Evolutionary conservation across 169 alveolate species (phyloP).

Genomic region (Plasmodium berghei): DNA sequence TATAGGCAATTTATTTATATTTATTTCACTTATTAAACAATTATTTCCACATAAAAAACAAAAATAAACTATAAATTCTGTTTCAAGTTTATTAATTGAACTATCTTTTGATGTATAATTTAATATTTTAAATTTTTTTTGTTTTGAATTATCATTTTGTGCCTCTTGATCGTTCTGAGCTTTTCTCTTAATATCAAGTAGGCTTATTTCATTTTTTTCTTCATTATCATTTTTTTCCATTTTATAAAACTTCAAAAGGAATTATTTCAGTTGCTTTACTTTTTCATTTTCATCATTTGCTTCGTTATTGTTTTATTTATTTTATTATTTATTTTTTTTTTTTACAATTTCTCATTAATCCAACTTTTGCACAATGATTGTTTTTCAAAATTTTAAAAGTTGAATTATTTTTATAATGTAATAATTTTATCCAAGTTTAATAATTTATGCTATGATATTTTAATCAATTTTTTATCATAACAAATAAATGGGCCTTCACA

Average conservation of each 20-base stretch:
- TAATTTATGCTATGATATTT: too few species aligned
- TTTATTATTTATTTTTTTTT: neutral
- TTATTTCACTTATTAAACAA: constrained; percentile 73
- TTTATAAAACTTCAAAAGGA: neutral
- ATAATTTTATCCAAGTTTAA: too few species aligned
- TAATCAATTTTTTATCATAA: too few species aligned
- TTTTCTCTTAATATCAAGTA: constrained; percentile 73
- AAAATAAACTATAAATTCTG: constrained; percentile 61
- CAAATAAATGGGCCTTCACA: too few species aligned
- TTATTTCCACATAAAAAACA: constrained; percentile 75
- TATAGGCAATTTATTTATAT: constrained; percentile 40
- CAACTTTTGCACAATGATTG: neutral
- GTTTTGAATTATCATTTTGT: constrained; percentile 47
- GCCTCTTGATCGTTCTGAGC: constrained; percentile 73
- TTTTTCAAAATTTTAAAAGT: too few species aligned
- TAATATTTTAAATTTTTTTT: constrained; percentile 54
- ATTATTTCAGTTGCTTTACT: neutral
- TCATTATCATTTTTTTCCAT: neutral
- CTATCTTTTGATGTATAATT: constrained; percentile 75
- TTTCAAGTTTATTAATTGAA: constrained; percentile 34
- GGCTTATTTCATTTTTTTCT: constrained; percentile 33
- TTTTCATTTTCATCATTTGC: neutral
- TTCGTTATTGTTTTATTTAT: too few species aligned
- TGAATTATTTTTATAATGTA: too few species aligned
- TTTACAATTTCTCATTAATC: neutral